Evolutionary conservation across 2,329 filamentous ascomycete genomes (phyloP).

Genomic region (Colletotrichum tropicale): DNA sequence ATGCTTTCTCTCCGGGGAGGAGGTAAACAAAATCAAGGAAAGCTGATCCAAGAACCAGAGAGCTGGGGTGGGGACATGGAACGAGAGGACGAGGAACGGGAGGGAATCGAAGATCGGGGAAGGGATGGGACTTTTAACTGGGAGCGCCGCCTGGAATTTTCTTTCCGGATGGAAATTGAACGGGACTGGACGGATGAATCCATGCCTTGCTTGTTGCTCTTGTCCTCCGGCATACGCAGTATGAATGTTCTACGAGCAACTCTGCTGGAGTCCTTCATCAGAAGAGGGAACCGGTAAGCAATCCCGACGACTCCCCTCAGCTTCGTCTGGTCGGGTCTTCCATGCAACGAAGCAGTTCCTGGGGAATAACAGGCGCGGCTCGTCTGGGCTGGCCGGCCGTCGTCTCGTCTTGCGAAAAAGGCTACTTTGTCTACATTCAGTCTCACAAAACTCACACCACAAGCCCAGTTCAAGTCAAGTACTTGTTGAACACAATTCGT

Average conservation of each 20-base stretch:
- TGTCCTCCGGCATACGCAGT: background rate
- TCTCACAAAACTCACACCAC: background rate
- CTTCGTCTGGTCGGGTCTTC: background rate
- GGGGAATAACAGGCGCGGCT: background rate
- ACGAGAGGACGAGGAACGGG: background rate
- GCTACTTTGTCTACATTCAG: background rate
- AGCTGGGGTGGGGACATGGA: conserved; percentile 1
- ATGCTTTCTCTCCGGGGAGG: background rate
- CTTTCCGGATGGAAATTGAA: background rate
- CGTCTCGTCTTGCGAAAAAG: conserved; percentile 6
- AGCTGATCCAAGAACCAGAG: background rate
- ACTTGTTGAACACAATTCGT: background rate
- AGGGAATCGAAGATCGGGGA: conserved; percentile 3
- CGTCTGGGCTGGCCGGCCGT: background rate
- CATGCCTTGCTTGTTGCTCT: background rate
- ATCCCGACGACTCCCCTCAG: background rate
- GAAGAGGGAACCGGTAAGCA: background rate
- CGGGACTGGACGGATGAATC: background rate
- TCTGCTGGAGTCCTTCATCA: background rate
- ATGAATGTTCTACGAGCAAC: no score
- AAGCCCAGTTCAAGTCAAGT: background rate
- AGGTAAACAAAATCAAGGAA: conserved; percentile 8
- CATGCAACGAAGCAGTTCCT: background rate
- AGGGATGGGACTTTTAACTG: background rate
- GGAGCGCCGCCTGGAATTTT: background rate